A percentile compares a stretch with the other conserved stretches of the same genome.
phyloP scores from a whole-genome alignment of 1,284 basidiomycete species.

The Pseudozyma pruni region DNA sequence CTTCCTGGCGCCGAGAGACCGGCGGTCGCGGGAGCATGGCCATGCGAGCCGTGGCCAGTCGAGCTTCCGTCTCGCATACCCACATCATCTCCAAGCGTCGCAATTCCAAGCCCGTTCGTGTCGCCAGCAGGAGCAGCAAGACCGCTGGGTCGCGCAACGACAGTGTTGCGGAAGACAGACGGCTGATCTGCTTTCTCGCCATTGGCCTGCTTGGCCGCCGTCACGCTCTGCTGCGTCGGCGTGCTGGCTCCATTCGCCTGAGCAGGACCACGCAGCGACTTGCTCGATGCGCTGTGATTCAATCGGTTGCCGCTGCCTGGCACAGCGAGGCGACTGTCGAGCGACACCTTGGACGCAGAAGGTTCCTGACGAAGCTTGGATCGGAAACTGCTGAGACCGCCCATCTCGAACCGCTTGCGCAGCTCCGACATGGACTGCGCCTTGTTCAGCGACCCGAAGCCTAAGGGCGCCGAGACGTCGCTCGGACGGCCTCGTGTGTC shows the following conservation, averaged over 20 bases:
- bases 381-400: conserved; percentile 12
- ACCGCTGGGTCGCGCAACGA: conserved; percentile 12
- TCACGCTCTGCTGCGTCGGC: conserved; percentile 1
- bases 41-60: background rate
- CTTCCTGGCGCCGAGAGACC: conserved; percentile 29
- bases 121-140: conserved; percentile 3
- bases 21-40: too few relatives aligned
- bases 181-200: conserved; percentile 5
- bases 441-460: conserved; percentile 19
- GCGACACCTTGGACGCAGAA: conserved; percentile 18
- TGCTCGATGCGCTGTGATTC: conserved; percentile 22
- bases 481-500: conserved; percentile 29
- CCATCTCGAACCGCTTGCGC: conserved; percentile 29
- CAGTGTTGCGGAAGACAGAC: conserved; percentile 22
- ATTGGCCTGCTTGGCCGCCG: background rate
- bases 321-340: conserved; percentile 21
- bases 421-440: conserved; percentile 39
- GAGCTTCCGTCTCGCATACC: conserved; percentile 1
- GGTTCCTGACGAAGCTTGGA: conserved; percentile 20
- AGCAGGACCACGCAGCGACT: conserved; percentile 16
- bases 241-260: conserved; percentile 15
- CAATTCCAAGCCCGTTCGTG: conserved; percentile 29
- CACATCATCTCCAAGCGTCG: conserved; percentile 9
- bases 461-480: conserved; percentile 17
- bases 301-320: conserved; percentile 6